phyloP scores from a whole-genome alignment of 2,329 filamentous ascomycete species.

The Penicillium occitanis region DNA sequence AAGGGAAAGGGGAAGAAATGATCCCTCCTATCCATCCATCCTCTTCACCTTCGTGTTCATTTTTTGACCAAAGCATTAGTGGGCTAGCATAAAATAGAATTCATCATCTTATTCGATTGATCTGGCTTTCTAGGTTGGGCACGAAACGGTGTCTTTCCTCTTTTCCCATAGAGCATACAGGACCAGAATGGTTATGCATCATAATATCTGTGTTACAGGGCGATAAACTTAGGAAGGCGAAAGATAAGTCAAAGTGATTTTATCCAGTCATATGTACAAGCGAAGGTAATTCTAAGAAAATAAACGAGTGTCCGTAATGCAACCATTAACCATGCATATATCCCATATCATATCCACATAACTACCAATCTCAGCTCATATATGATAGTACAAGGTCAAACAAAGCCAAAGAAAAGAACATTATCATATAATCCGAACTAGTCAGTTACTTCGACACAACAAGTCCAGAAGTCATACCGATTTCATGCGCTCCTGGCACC shows the following conservation, averaged over 20 bases:
- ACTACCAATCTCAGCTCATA: background rate
- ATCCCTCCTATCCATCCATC: slow-evolving; percentile 23
- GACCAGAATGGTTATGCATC: background rate
- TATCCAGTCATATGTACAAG: slow-evolving; percentile 6
- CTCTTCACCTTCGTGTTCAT: background rate
- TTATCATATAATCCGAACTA: background rate
- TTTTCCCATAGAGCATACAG: background rate
- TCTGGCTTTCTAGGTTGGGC: background rate
- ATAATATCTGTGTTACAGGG: too few relatives aligned
- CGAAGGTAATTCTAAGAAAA: slow-evolving; percentile 4
- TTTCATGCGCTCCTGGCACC: slow-evolving; percentile 1
- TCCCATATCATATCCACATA: slow-evolving; percentile 1
- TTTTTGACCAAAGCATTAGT: background rate
- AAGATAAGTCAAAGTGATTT: background rate
- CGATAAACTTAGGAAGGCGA: too few relatives aligned
- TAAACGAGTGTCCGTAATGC: slow-evolving; percentile 14
- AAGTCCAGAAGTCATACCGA: background rate
- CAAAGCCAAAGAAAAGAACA: background rate
- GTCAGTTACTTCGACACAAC: background rate
- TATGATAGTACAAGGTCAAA: background rate
- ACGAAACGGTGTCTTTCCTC: background rate
- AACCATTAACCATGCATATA: slow-evolving; percentile 11
- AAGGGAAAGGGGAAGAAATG: slow-evolving; percentile 72
- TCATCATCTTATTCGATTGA: background rate
- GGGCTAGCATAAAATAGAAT: background rate